Conservation (phyloP, 257 asterid species). For the Ocimum tenuiflorum region DNA sequence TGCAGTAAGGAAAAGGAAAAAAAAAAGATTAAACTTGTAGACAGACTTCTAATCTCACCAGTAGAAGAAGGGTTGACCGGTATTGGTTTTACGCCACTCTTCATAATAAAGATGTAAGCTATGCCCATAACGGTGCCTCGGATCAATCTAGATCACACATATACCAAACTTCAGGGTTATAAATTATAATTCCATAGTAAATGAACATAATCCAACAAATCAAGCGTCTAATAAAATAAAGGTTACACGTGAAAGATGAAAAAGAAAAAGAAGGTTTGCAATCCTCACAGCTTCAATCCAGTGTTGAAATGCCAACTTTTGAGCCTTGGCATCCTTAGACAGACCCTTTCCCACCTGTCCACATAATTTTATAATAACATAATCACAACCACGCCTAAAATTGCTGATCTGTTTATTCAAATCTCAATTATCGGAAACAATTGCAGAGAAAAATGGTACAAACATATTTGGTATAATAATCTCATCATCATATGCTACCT, state of each 20-base stretch:
- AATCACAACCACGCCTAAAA: constrained; percentile 16
- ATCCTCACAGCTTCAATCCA: constrained; percentile 95
- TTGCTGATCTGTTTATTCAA: neutral
- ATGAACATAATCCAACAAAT: neutral
- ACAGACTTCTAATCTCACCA: constrained; percentile 41
- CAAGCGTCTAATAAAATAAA: neutral
- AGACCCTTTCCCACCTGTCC: constrained; percentile 90
- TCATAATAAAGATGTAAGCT: constrained; percentile 67
- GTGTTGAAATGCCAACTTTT: constrained; percentile 84
- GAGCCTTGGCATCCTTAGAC: constrained; percentile 71
- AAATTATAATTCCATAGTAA: neutral
- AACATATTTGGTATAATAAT: neutral
- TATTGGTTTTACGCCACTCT: constrained; percentile 70
- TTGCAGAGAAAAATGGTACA: neutral
- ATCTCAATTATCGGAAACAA: neutral
- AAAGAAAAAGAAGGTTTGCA: neutral
- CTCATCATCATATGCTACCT: constrained; percentile 33
- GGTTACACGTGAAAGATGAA: neutral
- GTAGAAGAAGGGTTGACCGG: constrained; percentile 91
- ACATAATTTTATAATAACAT: constrained; percentile 16
- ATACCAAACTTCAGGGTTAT: neutral
- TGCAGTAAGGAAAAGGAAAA: neutral
- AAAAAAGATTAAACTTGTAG: neutral
- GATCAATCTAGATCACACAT: constrained; percentile 59
- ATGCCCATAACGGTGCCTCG: constrained; percentile 94